Evolutionary conservation across 164 flowering plant genomes (phyloP).

Genomic region (Nelumbo lutea): DNA sequence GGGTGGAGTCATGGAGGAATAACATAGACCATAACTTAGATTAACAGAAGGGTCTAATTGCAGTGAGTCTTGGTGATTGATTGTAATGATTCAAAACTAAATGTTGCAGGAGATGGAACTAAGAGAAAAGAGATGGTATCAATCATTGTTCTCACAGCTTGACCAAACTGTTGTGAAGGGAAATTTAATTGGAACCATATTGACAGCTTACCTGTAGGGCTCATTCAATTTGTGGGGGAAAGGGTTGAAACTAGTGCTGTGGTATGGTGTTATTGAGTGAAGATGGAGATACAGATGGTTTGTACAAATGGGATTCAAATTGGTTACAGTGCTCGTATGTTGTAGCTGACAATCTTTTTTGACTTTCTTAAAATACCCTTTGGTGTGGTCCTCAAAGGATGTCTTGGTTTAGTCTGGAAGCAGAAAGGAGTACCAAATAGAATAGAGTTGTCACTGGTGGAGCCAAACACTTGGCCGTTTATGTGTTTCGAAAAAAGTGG

Average conservation of each 20-base stretch:
- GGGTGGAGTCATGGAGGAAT: no score
- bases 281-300: no score
- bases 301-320: no score
- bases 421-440: not conserved
- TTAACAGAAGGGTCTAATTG: not conserved
- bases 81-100: not conserved
- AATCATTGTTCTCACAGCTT: not conserved
- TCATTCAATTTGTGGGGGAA: not conserved
- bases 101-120: not conserved
- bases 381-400: conserved; percentile 1
- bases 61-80: not conserved
- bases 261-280: no score
- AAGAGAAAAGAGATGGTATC: not conserved
- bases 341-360: not conserved
- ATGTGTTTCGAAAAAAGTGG: conserved; percentile 7
- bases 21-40: no score
- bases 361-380: not conserved
- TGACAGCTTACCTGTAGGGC: not conserved
- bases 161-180: not conserved
- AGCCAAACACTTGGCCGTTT: not conserved
- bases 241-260: no score
- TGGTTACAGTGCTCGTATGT: no score
- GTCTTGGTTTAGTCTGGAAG: not conserved
- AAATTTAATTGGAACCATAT: not conserved
- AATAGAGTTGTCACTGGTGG: not conserved